Evolutionary conservation across 495 filamentous ascomycete genomes (phyloP), one percentile per base, ranked within the genome.

Genomic region (Aspergillus haitiensis): DNA sequence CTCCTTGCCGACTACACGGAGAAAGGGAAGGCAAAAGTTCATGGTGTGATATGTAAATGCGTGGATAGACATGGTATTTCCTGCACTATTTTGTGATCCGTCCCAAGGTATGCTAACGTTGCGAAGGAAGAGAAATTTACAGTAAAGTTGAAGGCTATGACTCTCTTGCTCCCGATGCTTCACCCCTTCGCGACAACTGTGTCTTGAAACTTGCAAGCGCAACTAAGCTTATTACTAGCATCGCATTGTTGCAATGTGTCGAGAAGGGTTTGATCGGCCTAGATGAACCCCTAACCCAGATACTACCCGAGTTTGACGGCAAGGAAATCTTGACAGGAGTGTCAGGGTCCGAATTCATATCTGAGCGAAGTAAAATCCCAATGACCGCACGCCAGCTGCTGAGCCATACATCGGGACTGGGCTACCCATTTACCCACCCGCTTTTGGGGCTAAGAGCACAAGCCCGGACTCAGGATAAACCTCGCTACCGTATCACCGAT

Each of bases 341-440:
- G 36, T 50, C 68, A 9, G 70, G 69, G 10, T 67, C 66, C 7
- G 68, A 64, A 7, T 64, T 72, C 46, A 60, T 60, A 0, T 59
- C 74, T 34, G 68, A 67, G 7, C 67, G 72, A 2, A 57, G 57
- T 6, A 31, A 48, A 5, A 62, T 63, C 2, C 71, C 71, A 0
- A 75, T 81, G 39, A 81, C 78, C 13, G 64, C 78, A 12, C 64
- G 70, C 47, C 73, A 76, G 67, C 69, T 84, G 15, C 70, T 85
- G 6, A 75, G 77, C 4, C 81, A 84, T 59, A 76, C 73, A 18
- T 75, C 78, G 5, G 83, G 83, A 39, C 40, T 78, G 7, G 58
- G 53, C 27, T 85, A 85, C 55, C 67, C 79, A 36, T 68, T 73
- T 36, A 56, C 77, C 49, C 60, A 72, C 55, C 75, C 73, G 0